Evolutionary conservation across 495 filamentous ascomycete species (phyloP), one percentile per base, ranked within the genome.

Genomic region (Hypoxylon intermedium): DNA sequence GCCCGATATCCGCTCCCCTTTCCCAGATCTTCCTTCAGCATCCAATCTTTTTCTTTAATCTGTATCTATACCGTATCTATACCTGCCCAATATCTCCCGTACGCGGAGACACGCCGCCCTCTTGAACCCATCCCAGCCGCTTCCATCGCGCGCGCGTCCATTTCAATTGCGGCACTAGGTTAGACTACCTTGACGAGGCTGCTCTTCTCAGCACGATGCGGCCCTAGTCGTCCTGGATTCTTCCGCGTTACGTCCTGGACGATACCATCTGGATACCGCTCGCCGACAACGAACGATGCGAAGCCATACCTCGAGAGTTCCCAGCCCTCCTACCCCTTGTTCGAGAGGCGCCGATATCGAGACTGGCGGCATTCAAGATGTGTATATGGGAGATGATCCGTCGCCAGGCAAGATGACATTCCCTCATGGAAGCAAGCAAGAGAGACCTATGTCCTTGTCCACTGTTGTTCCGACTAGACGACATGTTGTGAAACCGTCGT

Each of bases 271-370:
- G 54, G 48, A 30, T 50, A 51, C 43, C 31, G 41, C 49, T 45
- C 55, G 34, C 55, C 56, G 65, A 66, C 49, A 46, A 66, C 66
- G 48, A 65, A 71, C 57, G 48, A 71, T 71, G 68, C 67, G 59
- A 71, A 63, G 42, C 45, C 62, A 56, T 58, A 63, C 42, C 53
- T 53, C 47, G 46, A 64, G 53, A 53, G 42, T 47, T 49, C 51
- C 46, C 23, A 63, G 49, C 37, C 55, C 46, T 50, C 58, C 60
- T 37, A 46, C 36, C 30, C 20, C 53, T 47, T 49, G 41, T 52
- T 59, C 58, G 46, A 55, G 55, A 34, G 36, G 57, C 55, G 53
- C 50, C 49, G 58, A 69, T 57, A 41, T 52, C 41, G 48, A 62
- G 41, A 28, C 18, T 37, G 21, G 36, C 38, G 36, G 51, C 28